These are phyloP conservation scores for Beauveria australis DNA, from an alignment of 2,329 filamentous ascomycete genomes.

Conservation along the genomic window DNA sequence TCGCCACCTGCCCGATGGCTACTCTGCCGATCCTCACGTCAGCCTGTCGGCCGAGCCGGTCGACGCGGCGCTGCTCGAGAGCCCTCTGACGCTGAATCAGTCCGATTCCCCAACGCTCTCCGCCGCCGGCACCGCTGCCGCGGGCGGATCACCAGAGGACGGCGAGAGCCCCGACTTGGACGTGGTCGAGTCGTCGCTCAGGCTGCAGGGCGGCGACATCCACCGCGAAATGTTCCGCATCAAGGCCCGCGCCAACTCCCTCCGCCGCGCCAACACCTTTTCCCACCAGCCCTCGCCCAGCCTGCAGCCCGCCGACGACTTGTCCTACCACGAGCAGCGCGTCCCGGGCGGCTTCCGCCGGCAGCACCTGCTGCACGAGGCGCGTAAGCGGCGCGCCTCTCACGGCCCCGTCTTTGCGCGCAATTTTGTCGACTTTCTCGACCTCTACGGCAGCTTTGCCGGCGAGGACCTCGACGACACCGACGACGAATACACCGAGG, in stretches of 20 bases:
- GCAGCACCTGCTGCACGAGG: constrained; percentile 28
- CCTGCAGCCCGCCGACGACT: constrained; percentile 21
- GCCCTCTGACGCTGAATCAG: constrained; percentile 8
- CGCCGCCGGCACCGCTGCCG: constrained; percentile 9
- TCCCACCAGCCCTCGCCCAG: constrained; percentile 39
- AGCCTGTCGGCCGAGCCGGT: constrained; percentile 20
- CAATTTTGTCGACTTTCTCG: constrained; percentile 68
- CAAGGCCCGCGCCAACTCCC: constrained; percentile 44
- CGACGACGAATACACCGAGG: constrained; percentile 28
- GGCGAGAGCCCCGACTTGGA: constrained; percentile 30
- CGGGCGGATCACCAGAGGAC: constrained; percentile 15
- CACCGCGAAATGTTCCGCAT: constrained; percentile 72
- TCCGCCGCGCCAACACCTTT: constrained; percentile 58
- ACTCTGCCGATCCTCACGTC: constrained; percentile 31
- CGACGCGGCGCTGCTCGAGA: constrained; percentile 10
- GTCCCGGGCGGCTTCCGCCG: constrained; percentile 42
- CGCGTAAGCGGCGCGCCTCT: constrained; percentile 28
- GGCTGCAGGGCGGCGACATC: constrained; percentile 67
- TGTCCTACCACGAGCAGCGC: constrained; percentile 31
- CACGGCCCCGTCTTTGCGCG: constrained; percentile 45
- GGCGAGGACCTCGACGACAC: constrained; percentile 57
- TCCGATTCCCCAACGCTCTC: constrained; percentile 12
- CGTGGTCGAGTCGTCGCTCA: constrained; percentile 50
- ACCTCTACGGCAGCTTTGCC: constrained; percentile 68
- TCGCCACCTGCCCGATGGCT: constrained; percentile 30